These are phyloP conservation scores for Diaporthe sp. DNA, from an alignment of 2,329 filamentous ascomycete species.

Conservation along the genomic window DNA sequence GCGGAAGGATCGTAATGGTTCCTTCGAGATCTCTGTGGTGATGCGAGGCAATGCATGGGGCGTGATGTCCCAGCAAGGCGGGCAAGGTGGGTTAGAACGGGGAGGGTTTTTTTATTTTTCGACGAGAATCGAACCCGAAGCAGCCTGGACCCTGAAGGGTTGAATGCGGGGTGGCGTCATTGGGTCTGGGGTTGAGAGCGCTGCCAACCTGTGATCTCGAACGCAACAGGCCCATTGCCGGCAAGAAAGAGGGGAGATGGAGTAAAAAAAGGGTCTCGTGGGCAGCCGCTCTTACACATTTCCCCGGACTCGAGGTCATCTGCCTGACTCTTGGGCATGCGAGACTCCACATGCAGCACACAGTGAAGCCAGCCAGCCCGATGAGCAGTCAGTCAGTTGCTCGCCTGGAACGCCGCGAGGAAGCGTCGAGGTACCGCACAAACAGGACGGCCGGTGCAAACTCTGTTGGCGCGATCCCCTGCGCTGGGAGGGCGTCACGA, in stretches of 20 bases:
- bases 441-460: slow-evolving; percentile 16
- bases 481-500: slow-evolving; percentile 10
- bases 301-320: slow-evolving; percentile 39
- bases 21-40: not conserved
- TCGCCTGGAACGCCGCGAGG: not conserved
- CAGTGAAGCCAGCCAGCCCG: slow-evolving; percentile 4
- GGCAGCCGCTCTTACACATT: slow-evolving; percentile 29
- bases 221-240: slow-evolving; percentile 33
- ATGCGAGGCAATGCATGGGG: not conserved
- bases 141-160: slow-evolving; percentile 28
- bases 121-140: not conserved
- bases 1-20: slow-evolving; percentile 1
- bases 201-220: slow-evolving; percentile 18
- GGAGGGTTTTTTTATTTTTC: not conserved
- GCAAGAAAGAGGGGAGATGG: slow-evolving; percentile 31
- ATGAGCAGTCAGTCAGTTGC: slow-evolving; percentile 31
- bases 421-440: slow-evolving; percentile 26
- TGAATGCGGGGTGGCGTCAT: slow-evolving; percentile 40
- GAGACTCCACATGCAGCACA: slow-evolving; percentile 33
- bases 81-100: slow-evolving; percentile 11
- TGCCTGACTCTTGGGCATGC: slow-evolving; percentile 33
- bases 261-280: slow-evolving; percentile 35
- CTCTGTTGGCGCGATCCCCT: slow-evolving; percentile 22
- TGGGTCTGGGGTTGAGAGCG: slow-evolving; percentile 11
- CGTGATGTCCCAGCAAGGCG: slow-evolving; percentile 16